Evolutionary conservation across 2,329 filamentous ascomycete species (phyloP).

Genomic region (Blastomyces emzantsi): DNA sequence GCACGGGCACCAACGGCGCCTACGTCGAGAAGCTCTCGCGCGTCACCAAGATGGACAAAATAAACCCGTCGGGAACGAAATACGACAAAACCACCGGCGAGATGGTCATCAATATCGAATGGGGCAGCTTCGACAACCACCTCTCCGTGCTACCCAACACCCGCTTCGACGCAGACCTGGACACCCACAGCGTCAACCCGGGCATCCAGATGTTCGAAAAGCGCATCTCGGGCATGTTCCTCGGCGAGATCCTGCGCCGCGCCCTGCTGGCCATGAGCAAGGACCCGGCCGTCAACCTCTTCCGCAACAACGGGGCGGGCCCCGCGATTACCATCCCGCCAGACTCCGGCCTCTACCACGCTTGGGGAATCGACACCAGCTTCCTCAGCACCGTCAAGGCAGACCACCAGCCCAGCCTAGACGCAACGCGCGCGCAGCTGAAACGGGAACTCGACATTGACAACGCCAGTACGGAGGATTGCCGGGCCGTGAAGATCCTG

Average conservation of each 20-base stretch:
- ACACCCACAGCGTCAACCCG: slow-evolving; percentile 75
- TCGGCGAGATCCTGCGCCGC: slow-evolving; percentile 84
- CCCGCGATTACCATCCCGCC: slow-evolving; percentile 51
- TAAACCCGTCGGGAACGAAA: slow-evolving; percentile 41
- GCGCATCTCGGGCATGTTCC: slow-evolving; percentile 94
- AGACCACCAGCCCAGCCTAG: slow-evolving; percentile 64
- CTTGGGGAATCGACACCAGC: slow-evolving; percentile 86
- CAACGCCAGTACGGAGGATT: slow-evolving; percentile 71
- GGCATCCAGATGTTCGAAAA: slow-evolving; percentile 99
- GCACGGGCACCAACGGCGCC: slow-evolving; percentile 93
- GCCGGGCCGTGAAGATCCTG: slow-evolving; percentile 75
- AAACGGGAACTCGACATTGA: slow-evolving; percentile 68
- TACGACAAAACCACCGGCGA: slow-evolving; percentile 75
- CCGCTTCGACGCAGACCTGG: slow-evolving; percentile 68
- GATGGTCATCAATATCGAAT: slow-evolving; percentile 98
- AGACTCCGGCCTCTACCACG: slow-evolving; percentile 59
- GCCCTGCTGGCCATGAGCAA: slow-evolving; percentile 64
- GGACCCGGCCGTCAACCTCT: slow-evolving; percentile 58
- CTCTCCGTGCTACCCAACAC: slow-evolving; percentile 82
- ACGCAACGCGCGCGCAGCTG: slow-evolving; percentile 65
- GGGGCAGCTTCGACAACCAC: slow-evolving; percentile 96
- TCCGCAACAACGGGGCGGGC: slow-evolving; percentile 53
- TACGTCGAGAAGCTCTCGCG: slow-evolving; percentile 88
- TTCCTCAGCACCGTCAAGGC: slow-evolving; percentile 81
- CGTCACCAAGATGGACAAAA: slow-evolving; percentile 62